Base-by-base conservation (phyloP, 2,329 filamentous ascomycete species). In the Claviceps cyperi region DNA sequence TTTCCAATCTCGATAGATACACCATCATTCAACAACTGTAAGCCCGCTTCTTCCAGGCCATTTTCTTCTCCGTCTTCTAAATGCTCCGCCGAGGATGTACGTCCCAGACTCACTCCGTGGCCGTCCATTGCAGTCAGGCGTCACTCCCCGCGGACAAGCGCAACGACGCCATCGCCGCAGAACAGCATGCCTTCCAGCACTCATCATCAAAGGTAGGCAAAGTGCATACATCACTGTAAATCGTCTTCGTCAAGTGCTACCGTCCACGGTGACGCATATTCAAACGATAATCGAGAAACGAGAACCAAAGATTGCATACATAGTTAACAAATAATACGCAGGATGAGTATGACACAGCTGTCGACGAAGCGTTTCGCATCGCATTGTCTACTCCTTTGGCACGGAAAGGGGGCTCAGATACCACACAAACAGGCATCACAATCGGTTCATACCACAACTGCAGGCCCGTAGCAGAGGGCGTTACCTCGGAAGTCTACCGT, bases 401-500 rank as follows among this genome's bases (percentile, higher is more conserved):
- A n/a, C 21, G 5, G n/a, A 6, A 48, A 9, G 39, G 5, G 15
- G 17, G 5, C 15, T 14, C 43, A 46, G 28, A 39, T 21, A 22
- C 45, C 28, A 24, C 43, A 28, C 22, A 46, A 11, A 19, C 52
- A 2, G 72, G 70, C 9, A 63, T 74, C 41, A 62, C 64, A 35
- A 80, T 83, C 51, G 80, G 79, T 8, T 28, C 63, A 5, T 81
- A 80, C 55, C 43, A 55, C 17, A 65, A 72, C 52, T 84, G 80
- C 60, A 65, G 68, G 24, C 73, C 74, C 55, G 60, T 83, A n/a
- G 71, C 72, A 44, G 71, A 72, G 54, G 92, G 92, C 19, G 71
- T 91, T 13, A 92, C 88, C 54, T 92, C 91, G 17, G 79, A 83
- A 50, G 81, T 98, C 47, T 97, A 90, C 69, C 83, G 83, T 58